A percentile compares a stretch with the other conserved stretches of the same genome.
phyloP scores from a whole-genome alignment of 2,329 filamentous ascomycete species.

The Mollisia scopiformis region DNA sequence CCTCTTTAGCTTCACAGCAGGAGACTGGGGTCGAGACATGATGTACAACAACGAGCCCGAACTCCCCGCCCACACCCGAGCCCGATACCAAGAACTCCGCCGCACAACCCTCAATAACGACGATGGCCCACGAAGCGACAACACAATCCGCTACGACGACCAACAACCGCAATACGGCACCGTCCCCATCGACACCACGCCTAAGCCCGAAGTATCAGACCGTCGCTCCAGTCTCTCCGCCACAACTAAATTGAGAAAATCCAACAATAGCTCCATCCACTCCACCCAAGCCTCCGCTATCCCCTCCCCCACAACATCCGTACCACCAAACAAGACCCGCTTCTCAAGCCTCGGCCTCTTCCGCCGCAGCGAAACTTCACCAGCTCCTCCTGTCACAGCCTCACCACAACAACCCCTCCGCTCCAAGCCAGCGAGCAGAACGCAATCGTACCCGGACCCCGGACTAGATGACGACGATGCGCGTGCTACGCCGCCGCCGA shows the following conservation, averaged over 20 bases:
- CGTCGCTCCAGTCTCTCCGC: conserved; percentile 34
- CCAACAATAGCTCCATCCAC: conserved; percentile 2
- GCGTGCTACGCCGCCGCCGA: conserved; percentile 35
- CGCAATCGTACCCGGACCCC: conserved; percentile 5
- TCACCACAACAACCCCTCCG: conserved; percentile 4
- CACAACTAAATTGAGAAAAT: conserved; percentile 26
- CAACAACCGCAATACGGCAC: conserved; percentile 13
- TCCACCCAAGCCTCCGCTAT: neutral
- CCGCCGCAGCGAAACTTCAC: conserved; percentile 7
- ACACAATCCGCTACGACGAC: conserved; percentile 19
- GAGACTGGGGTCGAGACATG: conserved; percentile 32
- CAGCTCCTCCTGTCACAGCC: neutral
- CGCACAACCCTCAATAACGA: conserved; percentile 22
- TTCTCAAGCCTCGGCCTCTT: conserved; percentile 12
- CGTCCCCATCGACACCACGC: conserved; percentile 19
- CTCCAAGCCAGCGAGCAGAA: neutral
- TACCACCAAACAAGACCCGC: conserved; percentile 10
- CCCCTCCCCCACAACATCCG: conserved; percentile 5
- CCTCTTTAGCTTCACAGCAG: conserved; percentile 29
- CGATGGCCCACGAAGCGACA: conserved; percentile 26
- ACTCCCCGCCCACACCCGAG: conserved; percentile 22
- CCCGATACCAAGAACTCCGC: conserved; percentile 23
- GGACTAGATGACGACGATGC: conserved; percentile 16
- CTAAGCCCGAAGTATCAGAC: conserved; percentile 27
- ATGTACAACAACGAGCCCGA: conserved; percentile 28